Evolutionary conservation across 495 filamentous ascomycete genomes (phyloP), one percentile per base, ranked within the genome.

Genomic region (Talaromyces thailandensis): DNA sequence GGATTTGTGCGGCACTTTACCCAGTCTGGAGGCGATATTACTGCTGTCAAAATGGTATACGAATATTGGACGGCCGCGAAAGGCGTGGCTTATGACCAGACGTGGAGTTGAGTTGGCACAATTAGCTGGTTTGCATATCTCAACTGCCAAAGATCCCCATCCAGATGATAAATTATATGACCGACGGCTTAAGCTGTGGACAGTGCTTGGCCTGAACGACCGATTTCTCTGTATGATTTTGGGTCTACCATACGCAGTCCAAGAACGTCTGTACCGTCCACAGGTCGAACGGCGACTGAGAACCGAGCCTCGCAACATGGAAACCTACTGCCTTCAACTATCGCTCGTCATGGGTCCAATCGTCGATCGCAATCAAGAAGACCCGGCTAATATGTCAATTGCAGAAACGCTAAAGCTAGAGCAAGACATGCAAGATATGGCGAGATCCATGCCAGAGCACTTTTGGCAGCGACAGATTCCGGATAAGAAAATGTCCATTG

Each of bases 31-130:
- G 65, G 79, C 74, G 61, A 69, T 81, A 40, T 62, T 77, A 50
- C 64, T 85, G 4, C 68, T 75, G 18, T 69, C 72, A 9, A 84
- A 82, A 58, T 73, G 71, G 43, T 75, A 81, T 59, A 60, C 75
- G 26, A 78, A 81, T 53, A 72, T 77, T 23, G 82, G 82, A n/a
- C 76, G 76, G 18, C 73, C 81, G 32, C 79, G 82, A 21, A 73
- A 76, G 67, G 71, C 77, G 1, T 85, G 82, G 82, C 68, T 83
- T 7, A 61, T 67, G 12, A 70, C 65, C 26, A 75, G 81, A 8
- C 75, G 80, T 24, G 80, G 71, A 5, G 69, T 84, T 24, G 74
- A 77, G 40, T 75, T 79, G 53, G 77, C 76, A 14, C 72, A 83
- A 26, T 69, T 85, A 4, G 73, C 79, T 6, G 79, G 76, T 7